Evolutionary conservation across 164 flowering plant species (phyloP), one percentile per base, ranked within the genome.

Genomic region (Vitis rupestris): DNA sequence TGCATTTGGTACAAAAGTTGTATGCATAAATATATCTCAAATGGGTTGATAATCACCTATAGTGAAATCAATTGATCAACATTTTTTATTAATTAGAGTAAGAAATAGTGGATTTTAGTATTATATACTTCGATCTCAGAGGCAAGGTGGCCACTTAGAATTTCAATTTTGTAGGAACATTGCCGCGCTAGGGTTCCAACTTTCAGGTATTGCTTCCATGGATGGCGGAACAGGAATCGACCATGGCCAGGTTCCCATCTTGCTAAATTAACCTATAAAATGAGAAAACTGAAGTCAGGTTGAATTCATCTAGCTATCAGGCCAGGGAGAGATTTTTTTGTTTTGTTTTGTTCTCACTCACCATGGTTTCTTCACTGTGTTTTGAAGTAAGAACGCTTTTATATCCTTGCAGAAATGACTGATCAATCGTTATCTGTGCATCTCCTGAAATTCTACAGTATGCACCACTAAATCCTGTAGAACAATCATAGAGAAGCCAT

Each of bases 221-320:
- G 69, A 51, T 72, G 74, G 8, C 58, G 47, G 65, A 72, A 72
- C 11, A 5, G 17, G 70, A 72, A 72, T 4, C 65, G 59, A 9
- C 74, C 74, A 15, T 72, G 74, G 19, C 56, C 44, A 6, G 74
- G 74, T 17, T 72, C 74, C 74, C 70, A 72, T 51, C 31, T 65
- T 10, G 70, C 69, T 8, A 72, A 72, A 65, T 72, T 72, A 16
- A 52, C 59, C 74, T 72, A 50, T 17, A 63, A 12, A 27, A 29
- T 16, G 14, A 3, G 63, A 47, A 30, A 12, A 60, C 23, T 7
- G 6, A 30, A 2, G 29, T 5, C 8, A 60, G 14, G 13, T 37
- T 2, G 44, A 37, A 37, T 37, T 37, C 44, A 37, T 37, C 44
- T 37, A 37, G 44, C 44, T 37, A 37, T 6, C 2, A 37, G 11